Base-by-base conservation (phyloP, 2,329 filamentous ascomycete species). In the Colletotrichum incanum region DNA sequence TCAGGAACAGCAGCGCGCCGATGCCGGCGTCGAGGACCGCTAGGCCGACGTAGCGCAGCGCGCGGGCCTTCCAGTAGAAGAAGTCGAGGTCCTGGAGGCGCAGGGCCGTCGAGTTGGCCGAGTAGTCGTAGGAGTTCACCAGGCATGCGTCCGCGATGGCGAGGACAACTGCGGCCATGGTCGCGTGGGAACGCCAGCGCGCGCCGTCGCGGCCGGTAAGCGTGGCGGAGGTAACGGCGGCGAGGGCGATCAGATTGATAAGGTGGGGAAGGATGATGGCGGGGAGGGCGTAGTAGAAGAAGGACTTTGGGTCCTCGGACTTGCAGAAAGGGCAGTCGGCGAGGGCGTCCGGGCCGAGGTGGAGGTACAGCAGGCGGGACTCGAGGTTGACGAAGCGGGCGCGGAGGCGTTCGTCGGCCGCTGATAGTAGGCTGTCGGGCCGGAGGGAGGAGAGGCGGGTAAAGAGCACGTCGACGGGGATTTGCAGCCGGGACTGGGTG, bases 391-490 rank as follows among this genome's bases (percentile, higher is more conserved):
- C 88, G 78, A 98, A 91, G 76, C 92, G 92, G 34, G 85, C 83
- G 64, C 91, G 88, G 12, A 98, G 87, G 31, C 87, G 82, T 62
- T 89, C 85, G 82, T 98, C 95, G 16, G 80, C 72, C 0, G 82
- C 74, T 0, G 89, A 92, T 2, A 94, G 85, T 12, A 76, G 75
- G 50, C 76, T 76, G 45, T 75, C 76, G 0, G 87, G 84, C 0
- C 92, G 88, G 1, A 92, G 78, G 2, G 86, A 81, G 5, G 87
- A 82, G 12, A 98, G 87, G 20, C 96, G 93, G 71, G 89, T 90
- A 82, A 98, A 96, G 73, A 98, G 88, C 43, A 97, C 92, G 78
- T 96, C 93, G 52, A 90, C 92, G n/a, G 94, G 92, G 52, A 93
- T 96, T 77, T 95, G 93, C 23, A 98, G 90, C 43, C 95, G 93